phyloP scores from a whole-genome alignment of 2,329 filamentous ascomycete species.

The Xylaria sp. region DNA sequence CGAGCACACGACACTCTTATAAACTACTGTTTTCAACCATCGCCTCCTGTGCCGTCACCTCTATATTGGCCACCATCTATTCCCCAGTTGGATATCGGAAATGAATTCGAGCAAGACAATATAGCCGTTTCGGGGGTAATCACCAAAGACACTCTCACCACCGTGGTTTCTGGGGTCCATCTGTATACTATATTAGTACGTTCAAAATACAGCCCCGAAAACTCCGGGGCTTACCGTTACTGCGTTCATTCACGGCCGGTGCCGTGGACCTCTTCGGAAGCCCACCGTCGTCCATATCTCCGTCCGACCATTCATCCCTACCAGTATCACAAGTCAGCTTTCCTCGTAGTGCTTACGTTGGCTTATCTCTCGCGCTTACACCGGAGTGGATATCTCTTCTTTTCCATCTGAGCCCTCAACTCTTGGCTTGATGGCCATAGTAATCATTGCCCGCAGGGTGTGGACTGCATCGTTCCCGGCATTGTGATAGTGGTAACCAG shows the following conservation, averaged over 20 bases:
- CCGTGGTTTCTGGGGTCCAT: not conserved
- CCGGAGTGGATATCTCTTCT: constrained; percentile 9
- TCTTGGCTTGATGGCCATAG: constrained; percentile 59
- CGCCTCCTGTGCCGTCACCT: not conserved
- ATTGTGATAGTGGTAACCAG: constrained; percentile 78
- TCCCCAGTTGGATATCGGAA: not conserved
- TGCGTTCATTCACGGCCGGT: not conserved
- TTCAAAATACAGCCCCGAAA: not conserved
- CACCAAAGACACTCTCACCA: constrained; percentile 1
- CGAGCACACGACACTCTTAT: not conserved
- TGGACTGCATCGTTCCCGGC: constrained; percentile 87
- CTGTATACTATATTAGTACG: constrained; percentile 20
- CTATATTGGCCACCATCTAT: not conserved
- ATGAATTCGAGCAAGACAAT: not conserved
- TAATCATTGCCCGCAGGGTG: constrained; percentile 78
- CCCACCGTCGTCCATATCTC: constrained; percentile 47
- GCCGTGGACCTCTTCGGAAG: constrained; percentile 36
- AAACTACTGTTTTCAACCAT: not conserved
- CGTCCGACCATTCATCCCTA: constrained; percentile 48
- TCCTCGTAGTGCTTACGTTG: constrained; percentile 10
- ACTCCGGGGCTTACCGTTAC: constrained; percentile 1
- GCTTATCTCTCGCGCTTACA: constrained; percentile 11
- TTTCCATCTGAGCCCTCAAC: constrained; percentile 28
- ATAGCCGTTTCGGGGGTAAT: not conserved
- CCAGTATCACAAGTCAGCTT: constrained; percentile 33